These are phyloP conservation scores for Marasmius tenuissimus DNA, from an alignment of 1,284 basidiomycete species.

Conservation along the genomic window DNA sequence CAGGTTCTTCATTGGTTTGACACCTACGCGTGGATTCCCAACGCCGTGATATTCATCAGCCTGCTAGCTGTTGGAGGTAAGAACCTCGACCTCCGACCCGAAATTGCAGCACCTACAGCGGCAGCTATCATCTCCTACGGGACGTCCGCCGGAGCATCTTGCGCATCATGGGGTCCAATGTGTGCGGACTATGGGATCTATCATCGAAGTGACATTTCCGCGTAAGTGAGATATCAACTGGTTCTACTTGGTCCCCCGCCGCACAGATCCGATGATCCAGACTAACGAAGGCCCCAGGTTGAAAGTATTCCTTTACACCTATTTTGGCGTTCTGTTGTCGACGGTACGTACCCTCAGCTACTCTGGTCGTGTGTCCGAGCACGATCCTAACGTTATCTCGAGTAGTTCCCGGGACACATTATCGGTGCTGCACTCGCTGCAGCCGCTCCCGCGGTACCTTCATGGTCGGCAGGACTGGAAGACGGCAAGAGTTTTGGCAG, in stretches of 20 bases:
- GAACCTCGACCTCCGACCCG: conserved; percentile 35
- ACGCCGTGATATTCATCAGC: conserved; percentile 63
- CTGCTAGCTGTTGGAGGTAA: conserved; percentile 62
- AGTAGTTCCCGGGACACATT: conserved; percentile 55
- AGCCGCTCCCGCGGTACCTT: conserved; percentile 53
- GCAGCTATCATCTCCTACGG: conserved; percentile 40
- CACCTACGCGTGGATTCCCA: conserved; percentile 65
- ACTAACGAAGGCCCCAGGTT: conserved; percentile 25
- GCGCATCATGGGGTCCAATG: conserved; percentile 55
- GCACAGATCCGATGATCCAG: background rate
- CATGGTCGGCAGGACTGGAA: conserved; percentile 58
- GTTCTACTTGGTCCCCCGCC: conserved; percentile 12
- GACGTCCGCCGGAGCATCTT: conserved; percentile 40
- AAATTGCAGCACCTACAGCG: conserved; percentile 28
- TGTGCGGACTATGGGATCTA: conserved; percentile 63
- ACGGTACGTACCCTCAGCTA: conserved; percentile 39
- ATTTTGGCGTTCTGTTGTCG: conserved; percentile 62
- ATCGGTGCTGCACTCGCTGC: conserved; percentile 67
- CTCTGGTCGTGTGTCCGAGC: background rate
- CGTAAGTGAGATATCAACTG: conserved; percentile 29
- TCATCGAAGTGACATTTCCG: conserved; percentile 48
- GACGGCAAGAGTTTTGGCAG: conserved; percentile 55
- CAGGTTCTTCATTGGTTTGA: conserved; percentile 66
- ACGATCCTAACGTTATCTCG: conserved; percentile 1
- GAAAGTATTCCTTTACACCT: conserved; percentile 63